phyloP scores from a whole-genome alignment of 345 rosid species.

The Lepidium africanum region DNA sequence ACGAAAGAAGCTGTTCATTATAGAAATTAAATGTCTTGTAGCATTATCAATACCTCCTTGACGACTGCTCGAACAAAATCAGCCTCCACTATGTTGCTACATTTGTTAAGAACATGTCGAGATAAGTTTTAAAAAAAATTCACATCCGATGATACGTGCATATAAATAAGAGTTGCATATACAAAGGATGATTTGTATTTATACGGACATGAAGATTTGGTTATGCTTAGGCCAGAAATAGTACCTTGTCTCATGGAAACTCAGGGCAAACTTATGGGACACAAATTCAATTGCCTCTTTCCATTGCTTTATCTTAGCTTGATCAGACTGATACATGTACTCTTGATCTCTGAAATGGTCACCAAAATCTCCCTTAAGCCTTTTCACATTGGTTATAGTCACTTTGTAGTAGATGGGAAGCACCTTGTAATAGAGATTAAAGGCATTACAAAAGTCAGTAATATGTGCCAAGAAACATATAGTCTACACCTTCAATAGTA shows the following conservation, averaged over 20 bases:
- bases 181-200: neutral
- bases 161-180: no score
- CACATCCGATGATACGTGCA: no score
- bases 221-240: neutral
- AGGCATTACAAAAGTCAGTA: neutral
- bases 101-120: neutral
- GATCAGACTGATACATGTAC: neutral
- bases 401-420: neutral
- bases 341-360: neutral
- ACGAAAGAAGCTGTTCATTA: no score
- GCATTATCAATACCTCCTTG: neutral
- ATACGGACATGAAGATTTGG: no score
- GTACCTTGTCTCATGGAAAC: neutral
- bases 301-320: neutral
- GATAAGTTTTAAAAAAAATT: neutral
- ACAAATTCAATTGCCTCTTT: neutral
- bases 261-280: neutral
- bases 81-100: neutral
- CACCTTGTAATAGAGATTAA: neutral
- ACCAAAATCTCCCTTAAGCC: neutral
- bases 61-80: neutral
- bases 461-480: no score
- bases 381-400: neutral
- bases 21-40: no score
- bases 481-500: no score